These are phyloP conservation scores for Suillus subluteus DNA, from an alignment of 768 basidiomycete species.

Conservation along the genomic window DNA sequence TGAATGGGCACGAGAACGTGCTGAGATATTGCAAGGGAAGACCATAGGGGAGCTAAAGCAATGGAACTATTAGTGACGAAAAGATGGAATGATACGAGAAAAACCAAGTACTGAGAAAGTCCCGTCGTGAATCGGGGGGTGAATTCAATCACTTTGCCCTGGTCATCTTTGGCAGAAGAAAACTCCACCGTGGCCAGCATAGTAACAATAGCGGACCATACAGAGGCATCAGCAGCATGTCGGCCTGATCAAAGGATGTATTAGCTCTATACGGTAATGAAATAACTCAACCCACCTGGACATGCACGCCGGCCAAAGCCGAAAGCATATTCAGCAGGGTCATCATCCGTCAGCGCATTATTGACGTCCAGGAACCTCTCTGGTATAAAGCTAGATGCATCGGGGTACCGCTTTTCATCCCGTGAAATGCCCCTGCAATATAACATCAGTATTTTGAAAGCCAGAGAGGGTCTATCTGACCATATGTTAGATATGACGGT, in stretches of 20 bases:
- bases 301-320: conserved; percentile 21
- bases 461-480: not conserved
- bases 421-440: conserved; percentile 12
- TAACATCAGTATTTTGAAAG: not conserved
- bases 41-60: not conserved
- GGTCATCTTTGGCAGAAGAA: conserved; percentile 3
- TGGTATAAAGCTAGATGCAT: conserved; percentile 17
- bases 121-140: conserved; percentile 8
- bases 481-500: conserved; percentile 1
- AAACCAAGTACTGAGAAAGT: not conserved
- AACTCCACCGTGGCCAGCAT: conserved; percentile 11
- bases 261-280: not conserved
- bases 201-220: conserved; percentile 13
- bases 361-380: conserved; percentile 17
- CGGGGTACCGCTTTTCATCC: conserved; percentile 11
- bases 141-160: conserved; percentile 11
- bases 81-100: too few species aligned
- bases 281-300: not conserved
- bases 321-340: conserved; percentile 7
- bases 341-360: conserved; percentile 11
- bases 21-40: conserved; percentile 6
- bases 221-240: conserved; percentile 9
- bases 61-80: not conserved
- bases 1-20: not conserved
- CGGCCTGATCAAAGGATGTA: conserved; percentile 8